A percentile compares a stretch with the other conserved stretches of the same genome.
Conservation (phyloP, 1,284 basidiomycete genomes). For the Cryptococcus sp. region DNA sequence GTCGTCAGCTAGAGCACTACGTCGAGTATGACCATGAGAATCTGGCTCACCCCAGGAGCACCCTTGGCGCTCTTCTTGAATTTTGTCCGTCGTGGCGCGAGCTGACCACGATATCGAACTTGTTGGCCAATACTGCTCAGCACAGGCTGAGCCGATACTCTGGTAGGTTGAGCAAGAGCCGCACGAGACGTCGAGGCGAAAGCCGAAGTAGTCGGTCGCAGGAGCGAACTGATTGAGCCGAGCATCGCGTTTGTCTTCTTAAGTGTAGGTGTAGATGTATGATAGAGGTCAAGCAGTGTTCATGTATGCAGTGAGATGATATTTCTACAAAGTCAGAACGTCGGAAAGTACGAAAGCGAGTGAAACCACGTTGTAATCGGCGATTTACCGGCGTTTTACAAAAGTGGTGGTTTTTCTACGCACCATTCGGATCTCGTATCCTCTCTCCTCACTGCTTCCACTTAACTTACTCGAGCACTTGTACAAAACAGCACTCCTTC, state of each 20-base stretch:
- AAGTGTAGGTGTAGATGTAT: background rate
- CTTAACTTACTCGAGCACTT: background rate
- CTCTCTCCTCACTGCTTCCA: background rate
- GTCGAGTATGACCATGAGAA: background rate
- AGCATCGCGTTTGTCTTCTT: conserved; percentile 23
- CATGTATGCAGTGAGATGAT: background rate
- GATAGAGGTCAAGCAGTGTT: background rate
- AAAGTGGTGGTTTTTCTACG: conserved; percentile 7
- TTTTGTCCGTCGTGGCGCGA: conserved; percentile 79
- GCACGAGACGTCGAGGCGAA: conserved; percentile 34
- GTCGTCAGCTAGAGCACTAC: background rate
- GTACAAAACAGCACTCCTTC: background rate
- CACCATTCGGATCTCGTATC: conserved; percentile 4
- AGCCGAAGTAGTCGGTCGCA: conserved; percentile 25
- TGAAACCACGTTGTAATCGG: conserved; percentile 18
- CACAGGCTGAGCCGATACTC: conserved; percentile 5
- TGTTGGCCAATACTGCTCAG: conserved; percentile 21
- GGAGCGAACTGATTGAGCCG: conserved; percentile 19
- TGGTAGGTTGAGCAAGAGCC: conserved; percentile 19
- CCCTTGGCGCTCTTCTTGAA: conserved; percentile 81
- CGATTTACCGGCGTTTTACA: conserved; percentile 29
- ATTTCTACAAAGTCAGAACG: conserved; percentile 1
- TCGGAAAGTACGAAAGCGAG: background rate
- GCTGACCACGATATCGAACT: conserved; percentile 59
- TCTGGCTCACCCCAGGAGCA: conserved; percentile 37